Percentiles rank a stretch among this genome's conserved stretches.
phyloP scores from a whole-genome alignment of 768 basidiomycete genomes.

The Mycena filopes region DNA sequence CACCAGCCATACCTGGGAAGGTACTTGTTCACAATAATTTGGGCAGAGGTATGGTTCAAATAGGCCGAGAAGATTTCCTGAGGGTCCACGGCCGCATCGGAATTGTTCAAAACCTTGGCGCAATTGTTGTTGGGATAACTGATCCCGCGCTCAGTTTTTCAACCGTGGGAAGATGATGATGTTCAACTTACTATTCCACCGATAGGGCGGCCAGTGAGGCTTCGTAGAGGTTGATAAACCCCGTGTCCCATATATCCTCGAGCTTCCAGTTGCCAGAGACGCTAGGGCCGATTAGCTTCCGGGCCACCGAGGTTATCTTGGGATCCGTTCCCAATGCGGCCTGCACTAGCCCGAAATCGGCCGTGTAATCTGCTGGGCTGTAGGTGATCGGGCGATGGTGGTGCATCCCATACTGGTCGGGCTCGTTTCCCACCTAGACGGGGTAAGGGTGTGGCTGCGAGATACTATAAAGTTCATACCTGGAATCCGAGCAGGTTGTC shows the following conservation, averaged over 20 bases:
- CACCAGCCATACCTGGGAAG: constrained; percentile 36
- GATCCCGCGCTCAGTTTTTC: neutral
- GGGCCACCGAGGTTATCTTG: constrained; percentile 43
- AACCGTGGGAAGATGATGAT: constrained; percentile 25
- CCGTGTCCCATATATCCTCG: constrained; percentile 65
- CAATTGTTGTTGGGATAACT: constrained; percentile 76
- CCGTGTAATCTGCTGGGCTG: constrained; percentile 56
- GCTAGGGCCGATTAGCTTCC: constrained; percentile 69
- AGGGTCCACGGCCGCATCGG: constrained; percentile 46
- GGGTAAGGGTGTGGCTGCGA: too few relatives aligned
- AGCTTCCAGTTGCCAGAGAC: constrained; percentile 60
- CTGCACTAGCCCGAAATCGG: constrained; percentile 64
- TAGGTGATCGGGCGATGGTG: constrained; percentile 54
- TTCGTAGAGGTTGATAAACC: constrained; percentile 50
- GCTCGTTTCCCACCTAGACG: constrained; percentile 57
- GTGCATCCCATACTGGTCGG: constrained; percentile 31
- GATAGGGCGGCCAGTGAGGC: constrained; percentile 13
- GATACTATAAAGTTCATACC: too few relatives aligned
- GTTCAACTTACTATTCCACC: constrained; percentile 30
- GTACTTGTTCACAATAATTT: constrained; percentile 61
- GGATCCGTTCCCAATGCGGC: constrained; percentile 52
- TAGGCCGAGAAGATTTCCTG: constrained; percentile 64
- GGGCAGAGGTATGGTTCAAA: constrained; percentile 69
- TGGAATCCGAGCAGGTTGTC: constrained; percentile 74
- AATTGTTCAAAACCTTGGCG: constrained; percentile 51